Base-by-base conservation (phyloP, 164 flowering plant species). In the Cinnamomum chago region DNA sequence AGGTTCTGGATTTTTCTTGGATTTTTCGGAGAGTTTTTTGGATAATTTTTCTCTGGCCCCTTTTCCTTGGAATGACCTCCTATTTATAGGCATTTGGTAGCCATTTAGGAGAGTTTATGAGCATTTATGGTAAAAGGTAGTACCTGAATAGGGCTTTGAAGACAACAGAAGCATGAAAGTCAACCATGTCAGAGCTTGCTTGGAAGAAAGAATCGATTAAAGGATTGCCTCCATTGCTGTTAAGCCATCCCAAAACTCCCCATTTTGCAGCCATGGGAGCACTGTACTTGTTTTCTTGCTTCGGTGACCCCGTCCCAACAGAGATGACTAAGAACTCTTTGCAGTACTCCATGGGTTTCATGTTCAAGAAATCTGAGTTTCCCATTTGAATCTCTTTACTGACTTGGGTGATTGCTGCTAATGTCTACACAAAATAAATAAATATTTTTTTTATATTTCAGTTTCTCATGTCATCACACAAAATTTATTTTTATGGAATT, bases 321-420 rank as follows among this genome's bases (percentile, higher is more conserved):
- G 72, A 70, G 18, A 70, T 70, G 55, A 50, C 25, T 2, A 50
- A 13, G 47, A 4, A 70, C 10, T 35, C 14, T 27, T 0, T 12
- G 50, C 33, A 13, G 50, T 51, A 68, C 55, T 84, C 85, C 79
- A 75, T 73, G 13, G 86, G 85, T 20, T 79, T 52, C 22, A 76
- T 76, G 12, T 74, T 71, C 15, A 58, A n/a, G 12, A 77, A 73
- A 55, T 78, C 73, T 25, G 73, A 65, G 20, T 74, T 83, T 25
- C 74, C 74, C 76, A 28, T 66, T 78, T 74, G 27, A 30, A 78
- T 80, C 78, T 82, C 84, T 55, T 73, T 85, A 0, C 75, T 40
- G 12, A 86, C 66, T 15, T 83, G 80, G 68, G 79, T 82, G 24
- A 87, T 79, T 4, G 88, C 89, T 23, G 82, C 5, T 24, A 84